A percentile compares a stretch with the other conserved stretches of the same genome.
These are phyloP conservation scores for Aspergillus clavatus DNA, from an alignment of 2,329 filamentous ascomycete genomes.

Conservation along the genomic window DNA sequence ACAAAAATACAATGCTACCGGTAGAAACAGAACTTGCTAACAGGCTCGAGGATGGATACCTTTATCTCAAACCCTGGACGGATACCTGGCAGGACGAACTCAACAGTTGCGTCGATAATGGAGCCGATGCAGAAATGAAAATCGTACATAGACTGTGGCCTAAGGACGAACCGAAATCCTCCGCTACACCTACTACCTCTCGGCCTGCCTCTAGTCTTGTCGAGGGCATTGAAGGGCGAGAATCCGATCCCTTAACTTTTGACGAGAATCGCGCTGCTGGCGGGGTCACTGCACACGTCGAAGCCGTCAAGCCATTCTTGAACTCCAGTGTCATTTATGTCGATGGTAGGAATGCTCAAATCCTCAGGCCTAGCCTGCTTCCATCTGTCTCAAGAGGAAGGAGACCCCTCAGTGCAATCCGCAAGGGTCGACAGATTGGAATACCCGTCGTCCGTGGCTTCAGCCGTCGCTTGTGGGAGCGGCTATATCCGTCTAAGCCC, in stretches of 20 bases:
- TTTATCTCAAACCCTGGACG: conserved; percentile 80
- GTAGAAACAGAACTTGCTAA: conserved; percentile 83
- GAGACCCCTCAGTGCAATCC: conserved; percentile 74
- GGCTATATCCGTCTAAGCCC: conserved; percentile 56
- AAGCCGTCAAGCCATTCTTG: conserved; percentile 57
- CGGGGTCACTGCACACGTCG: conserved; percentile 38
- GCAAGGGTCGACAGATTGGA: conserved; percentile 76
- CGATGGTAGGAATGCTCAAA: conserved; percentile 68
- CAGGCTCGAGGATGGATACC: conserved; percentile 84
- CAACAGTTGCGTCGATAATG: conserved; percentile 83
- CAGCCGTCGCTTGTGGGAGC: conserved; percentile 70
- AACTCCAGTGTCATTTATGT: conserved; percentile 84
- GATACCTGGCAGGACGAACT: conserved; percentile 91
- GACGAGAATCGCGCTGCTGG: conserved; percentile 41
- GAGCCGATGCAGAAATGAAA: conserved; percentile 85
- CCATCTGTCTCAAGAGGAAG: conserved; percentile 82
- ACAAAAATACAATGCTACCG: conserved; percentile 89
- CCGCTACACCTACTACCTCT: conserved; percentile 29
- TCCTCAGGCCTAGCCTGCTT: conserved; percentile 78
- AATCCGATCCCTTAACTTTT: conserved; percentile 14
- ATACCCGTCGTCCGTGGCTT: conserved; percentile 88
- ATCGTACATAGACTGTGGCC: conserved; percentile 81
- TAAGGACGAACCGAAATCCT: conserved; percentile 42
- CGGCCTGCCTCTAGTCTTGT: conserved; percentile 19
- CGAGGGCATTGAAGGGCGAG: conserved; percentile 6